A percentile compares a stretch with the other conserved stretches of the same genome.
These are phyloP conservation scores for Chimonanthus salicifolius DNA, from an alignment of 164 flowering plant genomes.

Conservation along the genomic window DNA sequence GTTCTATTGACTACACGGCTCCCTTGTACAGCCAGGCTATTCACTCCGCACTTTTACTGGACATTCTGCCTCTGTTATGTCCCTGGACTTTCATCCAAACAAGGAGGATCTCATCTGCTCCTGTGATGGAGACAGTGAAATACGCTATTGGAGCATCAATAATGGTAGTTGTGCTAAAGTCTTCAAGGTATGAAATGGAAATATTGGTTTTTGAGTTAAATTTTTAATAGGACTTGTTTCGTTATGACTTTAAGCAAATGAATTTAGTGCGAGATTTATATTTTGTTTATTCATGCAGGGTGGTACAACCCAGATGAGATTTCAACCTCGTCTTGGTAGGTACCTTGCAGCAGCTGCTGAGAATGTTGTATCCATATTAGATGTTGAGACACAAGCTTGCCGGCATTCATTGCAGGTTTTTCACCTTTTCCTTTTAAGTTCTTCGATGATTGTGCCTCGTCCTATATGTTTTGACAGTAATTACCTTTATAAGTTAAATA, in stretches of 20 bases:
- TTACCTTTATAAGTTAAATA: too few relatives aligned
- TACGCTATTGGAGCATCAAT: slow-evolving; percentile 73
- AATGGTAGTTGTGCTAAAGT: slow-evolving; percentile 61
- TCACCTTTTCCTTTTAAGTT: neutral
- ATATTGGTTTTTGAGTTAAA: neutral
- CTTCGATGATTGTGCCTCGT: too few relatives aligned
- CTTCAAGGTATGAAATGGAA: slow-evolving; percentile 43
- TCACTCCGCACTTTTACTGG: slow-evolving; percentile 72
- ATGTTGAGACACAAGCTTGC: slow-evolving; percentile 68
- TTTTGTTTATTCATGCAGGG: slow-evolving; percentile 27
- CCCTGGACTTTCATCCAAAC: slow-evolving; percentile 75
- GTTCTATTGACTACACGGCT: neutral
- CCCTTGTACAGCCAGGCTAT: slow-evolving; percentile 52
- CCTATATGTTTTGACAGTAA: too few relatives aligned
- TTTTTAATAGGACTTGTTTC: neutral
- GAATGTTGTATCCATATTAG: slow-evolving; percentile 55
- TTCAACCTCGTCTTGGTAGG: slow-evolving; percentile 66
- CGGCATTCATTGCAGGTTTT: slow-evolving; percentile 51
- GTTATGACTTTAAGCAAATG: too few relatives aligned
- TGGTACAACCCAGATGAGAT: slow-evolving; percentile 55
- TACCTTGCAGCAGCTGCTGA: slow-evolving; percentile 69
- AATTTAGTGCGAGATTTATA: neutral
- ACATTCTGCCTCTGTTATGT: slow-evolving; percentile 57
- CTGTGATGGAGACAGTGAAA: slow-evolving; percentile 67
- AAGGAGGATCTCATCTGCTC: slow-evolving; percentile 76